Evolutionary conservation across 2,329 filamentous ascomycete species (phyloP).

Genomic region (Penicillium decumbens): DNA sequence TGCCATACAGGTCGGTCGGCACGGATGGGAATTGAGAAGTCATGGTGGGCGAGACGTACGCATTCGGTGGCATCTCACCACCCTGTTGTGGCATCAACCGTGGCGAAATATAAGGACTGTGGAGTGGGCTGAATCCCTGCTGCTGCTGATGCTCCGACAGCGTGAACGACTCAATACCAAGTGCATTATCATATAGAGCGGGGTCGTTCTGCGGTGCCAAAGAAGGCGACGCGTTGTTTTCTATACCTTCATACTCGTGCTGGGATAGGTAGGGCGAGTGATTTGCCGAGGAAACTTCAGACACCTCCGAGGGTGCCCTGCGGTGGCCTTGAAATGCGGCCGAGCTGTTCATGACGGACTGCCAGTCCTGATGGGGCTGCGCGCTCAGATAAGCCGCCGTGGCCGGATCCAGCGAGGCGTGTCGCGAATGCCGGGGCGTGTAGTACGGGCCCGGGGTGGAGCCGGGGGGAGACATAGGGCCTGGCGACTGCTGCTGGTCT

Average conservation of each 20-base stretch:
- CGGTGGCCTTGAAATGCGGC: conserved; percentile 73
- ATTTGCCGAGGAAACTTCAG: conserved; percentile 79
- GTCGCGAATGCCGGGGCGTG: conserved; percentile 54
- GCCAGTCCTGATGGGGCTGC: conserved; percentile 54
- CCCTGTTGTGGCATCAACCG: conserved; percentile 66
- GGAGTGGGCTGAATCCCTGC: conserved; percentile 56
- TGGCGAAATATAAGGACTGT: conserved; percentile 68
- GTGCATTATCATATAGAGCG: conserved; percentile 68
- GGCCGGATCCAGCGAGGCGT: conserved; percentile 57
- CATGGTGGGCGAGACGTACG: conserved; percentile 45
- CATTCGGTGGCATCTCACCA: conserved; percentile 52
- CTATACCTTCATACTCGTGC: conserved; percentile 70
- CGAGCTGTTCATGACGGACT: conserved; percentile 50
- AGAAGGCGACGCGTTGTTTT: conserved; percentile 73
- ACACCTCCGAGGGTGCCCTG: conserved; percentile 82
- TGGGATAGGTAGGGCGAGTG: conserved; percentile 77
- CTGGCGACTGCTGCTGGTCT: conserved; percentile 49
- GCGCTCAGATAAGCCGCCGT: conserved; percentile 55
- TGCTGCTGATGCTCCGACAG: conserved; percentile 62
- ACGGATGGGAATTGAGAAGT: conserved; percentile 48
- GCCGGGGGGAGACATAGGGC: conserved; percentile 52
- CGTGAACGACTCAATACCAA: conserved; percentile 74
- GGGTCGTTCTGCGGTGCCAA: conserved; percentile 67
- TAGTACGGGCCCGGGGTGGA: conserved; percentile 51
- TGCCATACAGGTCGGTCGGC: conserved; percentile 50